A percentile compares a stretch with the other conserved stretches of the same genome.
These are phyloP conservation scores for Penicillium cataractarum DNA, from an alignment of 495 filamentous ascomycete species.

Conservation along the genomic window DNA sequence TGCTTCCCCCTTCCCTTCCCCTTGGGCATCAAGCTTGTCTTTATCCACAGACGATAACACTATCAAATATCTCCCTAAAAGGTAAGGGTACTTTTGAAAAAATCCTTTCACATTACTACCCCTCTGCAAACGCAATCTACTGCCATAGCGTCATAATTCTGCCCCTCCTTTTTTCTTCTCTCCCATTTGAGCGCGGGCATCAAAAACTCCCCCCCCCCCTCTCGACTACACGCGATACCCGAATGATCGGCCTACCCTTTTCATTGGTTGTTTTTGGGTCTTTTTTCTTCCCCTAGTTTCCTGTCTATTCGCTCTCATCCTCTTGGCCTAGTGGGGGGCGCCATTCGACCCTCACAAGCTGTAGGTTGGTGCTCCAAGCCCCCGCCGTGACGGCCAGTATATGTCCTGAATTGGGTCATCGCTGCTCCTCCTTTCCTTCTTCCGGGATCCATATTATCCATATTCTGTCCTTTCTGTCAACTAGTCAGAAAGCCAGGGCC, in stretches of 20 bases:
- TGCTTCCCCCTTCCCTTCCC: neutral
- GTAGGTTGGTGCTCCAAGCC: conserved; percentile 8
- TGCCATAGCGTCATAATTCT: conserved; percentile 1
- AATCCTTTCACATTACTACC: neutral
- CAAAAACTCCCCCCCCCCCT: neutral
- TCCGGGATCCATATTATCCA: neutral
- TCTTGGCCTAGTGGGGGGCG: neutral
- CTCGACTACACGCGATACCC: conserved; percentile 21
- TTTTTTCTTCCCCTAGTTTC: conserved; percentile 12
- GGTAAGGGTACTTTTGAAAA: neutral
- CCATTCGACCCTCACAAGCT: conserved; percentile 5
- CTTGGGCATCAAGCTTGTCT: no score
- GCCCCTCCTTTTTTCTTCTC: conserved; percentile 26
- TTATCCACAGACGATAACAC: neutral
- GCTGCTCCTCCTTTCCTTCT: neutral
- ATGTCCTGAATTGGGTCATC: conserved; percentile 17
- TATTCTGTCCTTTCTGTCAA: neutral
- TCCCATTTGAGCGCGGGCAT: conserved; percentile 10
- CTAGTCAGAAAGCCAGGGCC: neutral
- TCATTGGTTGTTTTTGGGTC: conserved; percentile 8
- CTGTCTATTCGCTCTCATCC: conserved; percentile 7
- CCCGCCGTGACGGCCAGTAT: conserved; percentile 25
- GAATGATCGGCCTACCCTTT: conserved; percentile 15
- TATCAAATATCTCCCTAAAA: neutral
- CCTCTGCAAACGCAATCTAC: neutral